Evolutionary conservation across 2,329 filamentous ascomycete genomes (phyloP).

Genomic region (Aspergillus japonicus): DNA sequence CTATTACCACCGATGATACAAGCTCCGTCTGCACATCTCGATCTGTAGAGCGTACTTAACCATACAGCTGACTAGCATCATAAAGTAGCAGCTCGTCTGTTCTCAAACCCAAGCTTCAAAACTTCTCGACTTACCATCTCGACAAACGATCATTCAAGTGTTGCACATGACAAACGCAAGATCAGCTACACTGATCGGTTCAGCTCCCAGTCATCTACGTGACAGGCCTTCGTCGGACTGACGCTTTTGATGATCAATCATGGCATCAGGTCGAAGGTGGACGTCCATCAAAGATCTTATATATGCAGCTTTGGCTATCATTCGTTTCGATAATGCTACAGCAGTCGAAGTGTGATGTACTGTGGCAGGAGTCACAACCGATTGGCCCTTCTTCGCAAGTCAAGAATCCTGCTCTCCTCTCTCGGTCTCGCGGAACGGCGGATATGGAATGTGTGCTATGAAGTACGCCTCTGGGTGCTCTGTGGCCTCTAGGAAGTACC

Average conservation of each 20-base stretch:
- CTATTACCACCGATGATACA: no score
- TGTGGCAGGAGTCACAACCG: neutral
- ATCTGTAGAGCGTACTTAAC: neutral
- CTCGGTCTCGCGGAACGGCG: neutral
- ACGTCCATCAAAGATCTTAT: neutral
- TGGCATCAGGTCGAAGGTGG: neutral
- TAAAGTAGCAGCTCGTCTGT: neutral
- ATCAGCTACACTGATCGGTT: neutral
- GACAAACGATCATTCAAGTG: neutral
- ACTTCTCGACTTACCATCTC: neutral
- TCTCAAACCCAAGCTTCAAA: neutral
- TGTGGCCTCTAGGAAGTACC: neutral
- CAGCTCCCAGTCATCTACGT: neutral
- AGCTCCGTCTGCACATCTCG: no score
- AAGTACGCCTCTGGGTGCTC: neutral
- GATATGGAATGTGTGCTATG: neutral
- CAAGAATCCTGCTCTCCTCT: neutral
- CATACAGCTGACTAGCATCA: neutral
- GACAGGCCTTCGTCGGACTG: neutral
- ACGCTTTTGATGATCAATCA: neutral
- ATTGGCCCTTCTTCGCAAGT: neutral
- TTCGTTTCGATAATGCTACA: neutral
- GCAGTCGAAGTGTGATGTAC: neutral
- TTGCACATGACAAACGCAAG: neutral
- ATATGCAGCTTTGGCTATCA: neutral